Conservation (phyloP, 139 green algal genomes). For the Medakamo hakoo region DNA sequence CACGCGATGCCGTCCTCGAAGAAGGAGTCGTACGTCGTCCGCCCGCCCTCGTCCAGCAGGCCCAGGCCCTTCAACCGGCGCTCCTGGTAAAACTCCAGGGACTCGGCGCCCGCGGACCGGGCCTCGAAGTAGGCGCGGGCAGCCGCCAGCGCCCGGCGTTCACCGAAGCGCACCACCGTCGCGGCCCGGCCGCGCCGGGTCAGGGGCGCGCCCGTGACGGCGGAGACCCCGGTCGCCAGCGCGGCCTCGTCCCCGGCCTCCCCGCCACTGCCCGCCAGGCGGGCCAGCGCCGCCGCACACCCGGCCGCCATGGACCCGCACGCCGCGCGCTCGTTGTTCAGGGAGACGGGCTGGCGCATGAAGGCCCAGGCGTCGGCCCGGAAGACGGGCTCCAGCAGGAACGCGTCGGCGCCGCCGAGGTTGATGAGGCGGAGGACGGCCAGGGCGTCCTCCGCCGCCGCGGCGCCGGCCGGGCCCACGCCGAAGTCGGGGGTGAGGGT, state of each 20-base stretch:
- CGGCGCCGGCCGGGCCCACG: too few species aligned
- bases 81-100: slow-evolving; percentile 72
- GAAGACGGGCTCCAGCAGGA: slow-evolving; percentile 83
- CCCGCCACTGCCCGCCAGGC: slow-evolving; percentile 27
- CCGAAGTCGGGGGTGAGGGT: slow-evolving; percentile 26
- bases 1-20: slow-evolving; percentile 42
- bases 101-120: slow-evolving; percentile 33
- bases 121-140: slow-evolving; percentile 52
- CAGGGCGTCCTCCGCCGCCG: slow-evolving; percentile 40
- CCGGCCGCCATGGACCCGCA: slow-evolving; percentile 60
- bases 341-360: slow-evolving; percentile 56
- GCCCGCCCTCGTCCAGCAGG: slow-evolving; percentile 53
- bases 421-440: slow-evolving; percentile 70
- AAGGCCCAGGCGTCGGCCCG: slow-evolving; percentile 54
- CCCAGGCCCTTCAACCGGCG: slow-evolving; percentile 58
- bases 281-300: slow-evolving; percentile 7
- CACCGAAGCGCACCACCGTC: slow-evolving; percentile 46
- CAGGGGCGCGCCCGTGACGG: slow-evolving; percentile 12
- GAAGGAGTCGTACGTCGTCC: slow-evolving; percentile 52
- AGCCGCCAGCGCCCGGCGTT: slow-evolving; percentile 57
- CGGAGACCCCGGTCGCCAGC: slow-evolving; percentile 45
- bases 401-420: slow-evolving; percentile 48
- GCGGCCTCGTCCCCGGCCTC: slow-evolving; percentile 36
- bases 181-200: slow-evolving; percentile 27
- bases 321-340: slow-evolving; percentile 63